Base-by-base conservation (phyloP, 352 stramenopile genomes). In the Globisporangium acanthophoron region DNA sequence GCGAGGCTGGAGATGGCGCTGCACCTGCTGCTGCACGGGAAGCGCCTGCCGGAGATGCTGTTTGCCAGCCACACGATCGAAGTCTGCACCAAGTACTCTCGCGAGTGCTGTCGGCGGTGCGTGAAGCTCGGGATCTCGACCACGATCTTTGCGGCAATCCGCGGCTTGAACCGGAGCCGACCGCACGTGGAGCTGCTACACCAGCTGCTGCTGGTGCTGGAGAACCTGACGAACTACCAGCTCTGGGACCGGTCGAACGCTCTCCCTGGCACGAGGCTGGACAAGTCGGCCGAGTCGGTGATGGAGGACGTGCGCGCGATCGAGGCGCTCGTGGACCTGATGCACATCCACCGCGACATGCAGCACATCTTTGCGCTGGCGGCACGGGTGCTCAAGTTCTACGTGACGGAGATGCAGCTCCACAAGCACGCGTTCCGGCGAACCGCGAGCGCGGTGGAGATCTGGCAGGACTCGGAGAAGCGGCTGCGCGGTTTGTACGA, bases 141-240 rank as follows among this genome's bases (percentile, higher is more conserved):
- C 24, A 94, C 94, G 24, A 85, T 99, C 52, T 98, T 97, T 56
- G 80, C 74, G 20, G 80, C 97, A 0, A 96, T 98, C 59, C 75
- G 82, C 43, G 92, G 83, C 12, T 91, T 97, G 65, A 99, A 99
- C 74, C 88, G 96, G 51, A 98, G 92, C 59, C 78, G 93, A 7
- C 96, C 95, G 24, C 96, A 99, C 67, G 70, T 98, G 5, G 91
- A 98, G 62, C 66, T 99, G n/a, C 67, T 98, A 13, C 76, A 96
- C 47, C 78, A 94, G 53, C 59, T 94, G 21, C 70, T 96, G 21
- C 63, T 87, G 0, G 82, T 96, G 21, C 59, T 96, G 6, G 71
- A 86, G 15, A 98, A 98, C 61, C 67, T 98, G 56, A 82, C 86
- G 21, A 62, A 77, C 43, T 90, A 97, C 68, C 60, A 70, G 48